Evolutionary conservation across 306 rosid genomes (phyloP), one percentile per base, ranked within the genome.

Genomic region (Heteromeles arbutifolia): DNA sequence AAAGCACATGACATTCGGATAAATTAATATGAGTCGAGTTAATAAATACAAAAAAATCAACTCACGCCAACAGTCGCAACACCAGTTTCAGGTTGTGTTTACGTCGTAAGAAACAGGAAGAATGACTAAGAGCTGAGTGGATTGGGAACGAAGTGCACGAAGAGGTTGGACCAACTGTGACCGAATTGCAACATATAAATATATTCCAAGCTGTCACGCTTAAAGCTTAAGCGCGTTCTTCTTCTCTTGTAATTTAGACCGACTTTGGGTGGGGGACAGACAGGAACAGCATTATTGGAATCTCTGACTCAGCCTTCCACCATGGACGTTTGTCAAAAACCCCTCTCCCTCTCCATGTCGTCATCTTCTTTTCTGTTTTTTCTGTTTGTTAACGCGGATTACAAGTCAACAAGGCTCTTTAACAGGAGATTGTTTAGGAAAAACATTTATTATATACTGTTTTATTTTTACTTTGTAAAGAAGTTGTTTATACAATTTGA

Each of bases 281-380:
- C 87, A 86, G 65, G 67, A 75, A 48, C 39, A 72, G 24, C 70
- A 44, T 25, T 68, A 58, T n/a, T 37, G 57, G 61, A 48, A 34
- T 77, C 44, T 45, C 75, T 79, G 85, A 83, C 85, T 83, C 80
- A 48, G 67, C 50, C 84, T 81, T 76, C 87, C 90, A 86, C 81
- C 37, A 72, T 73, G 43, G 6, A 53, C 67, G 56, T 11, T 65
- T 15, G 39, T 3, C 2, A 63, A 29, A 26, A 57, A 11, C 13
- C 63, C 29, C 28, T 26, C 11, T 5, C 10, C 64, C 9, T 26
- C 1, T 26, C 18, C 19, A 15, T 48, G 14, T 48, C 17, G 15
- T 48, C 0, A 48, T 48, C 21, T 48, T 15, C 6, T 5, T 48
- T 15, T 48, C 7, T 14, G 15, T 4, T 14, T 14, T 14, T 1